Base-by-base conservation (phyloP, 1,139 yeast species). In the Spencermartinsiella ligniputridi region DNA sequence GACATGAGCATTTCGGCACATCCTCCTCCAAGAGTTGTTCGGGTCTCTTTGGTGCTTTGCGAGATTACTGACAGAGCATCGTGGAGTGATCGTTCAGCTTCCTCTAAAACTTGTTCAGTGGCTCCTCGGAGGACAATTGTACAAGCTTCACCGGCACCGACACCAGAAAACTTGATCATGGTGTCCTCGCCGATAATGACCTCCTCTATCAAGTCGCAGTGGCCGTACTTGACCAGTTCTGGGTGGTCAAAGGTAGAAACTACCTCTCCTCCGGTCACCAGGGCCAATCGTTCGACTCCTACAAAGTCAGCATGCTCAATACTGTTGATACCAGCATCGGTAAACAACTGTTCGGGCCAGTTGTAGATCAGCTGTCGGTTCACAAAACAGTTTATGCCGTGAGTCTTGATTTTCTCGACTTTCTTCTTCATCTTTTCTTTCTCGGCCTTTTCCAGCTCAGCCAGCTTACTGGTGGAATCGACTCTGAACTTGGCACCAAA, bases 271-370 rank as follows among this genome's bases (percentile, higher is more conserved):
- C 98, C 98, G 4, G 97, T 90, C 20, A 90, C 98, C 40, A 92
- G 74, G 3, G 98, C 96, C 56, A 92, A 76, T 64, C 98, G 82
- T 71, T 92, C 98, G 48, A 92, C 89, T 58, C 98, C 99, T 62
- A 88, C 98, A 58, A 94, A 94, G 67, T 94, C 99, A 17, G 98
- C 98, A 62, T 94, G 98, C 69, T 92, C 98, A 53, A 92, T 88
- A 27, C 97, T 82, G 68, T 88, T 90, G 59, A 92, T 85, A 47
- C 83, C 81, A 37, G 88, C 69, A 59, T 92, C 98, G 4, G 95
- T 78, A 62, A 92, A 87, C 54, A 92, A 74, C 67, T 88, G 97
- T 69, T 92, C 98, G 24, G 99, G 98, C 76, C 92, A 94, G 70
- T 92, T 97, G 69, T 92, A 94, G 60, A 92, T 92, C 60, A 94